phyloP scores from a whole-genome alignment of 331 rosid species.

The Malus hybrid region DNA sequence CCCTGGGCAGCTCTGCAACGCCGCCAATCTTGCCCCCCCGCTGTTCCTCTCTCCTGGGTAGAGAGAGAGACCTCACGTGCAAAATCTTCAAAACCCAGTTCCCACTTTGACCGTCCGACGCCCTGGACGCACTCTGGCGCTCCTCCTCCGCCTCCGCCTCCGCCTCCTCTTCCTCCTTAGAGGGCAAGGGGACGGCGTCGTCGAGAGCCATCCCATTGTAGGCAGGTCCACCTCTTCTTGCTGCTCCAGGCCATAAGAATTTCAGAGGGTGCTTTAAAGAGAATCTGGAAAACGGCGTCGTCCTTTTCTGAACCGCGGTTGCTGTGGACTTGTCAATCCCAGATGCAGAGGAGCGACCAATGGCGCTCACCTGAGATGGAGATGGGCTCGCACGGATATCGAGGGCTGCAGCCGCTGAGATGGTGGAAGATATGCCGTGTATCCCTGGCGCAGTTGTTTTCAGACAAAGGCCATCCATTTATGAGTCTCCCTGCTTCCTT shows the following conservation, averaged over 20 bases:
- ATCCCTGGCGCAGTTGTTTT: conserved; percentile 32
- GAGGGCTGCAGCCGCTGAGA: conserved; percentile 32
- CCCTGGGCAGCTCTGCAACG: conserved; percentile 5
- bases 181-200: conserved; percentile 39
- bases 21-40: not conserved
- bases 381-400: conserved; percentile 45
- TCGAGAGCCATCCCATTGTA: conserved; percentile 44
- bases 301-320: conserved; percentile 12
- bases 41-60: conserved; percentile 42
- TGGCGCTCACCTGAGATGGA: conserved; percentile 45
- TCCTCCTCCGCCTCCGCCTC: conserved; percentile 8
- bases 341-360: conserved; percentile 23
- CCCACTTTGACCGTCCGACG: conserved; percentile 20
- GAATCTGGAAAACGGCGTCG: conserved; percentile 39
- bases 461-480: conserved; percentile 61
- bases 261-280: conserved; percentile 49
- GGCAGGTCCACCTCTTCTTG: conserved; percentile 16
- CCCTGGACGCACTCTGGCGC: not conserved
- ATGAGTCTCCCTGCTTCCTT: not conserved
- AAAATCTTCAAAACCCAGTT: conserved; percentile 84
- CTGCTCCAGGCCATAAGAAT: conserved; percentile 48
- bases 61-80: conserved; percentile 50
- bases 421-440: conserved; percentile 44
- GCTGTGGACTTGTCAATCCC: conserved; percentile 14
- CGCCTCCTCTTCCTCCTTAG: conserved; percentile 1